A percentile compares a stretch with the other conserved stretches of the same genome.
Evolutionary conservation across 805 yeast genomes (phyloP).

Genomic region (Yarrowia porcina): DNA sequence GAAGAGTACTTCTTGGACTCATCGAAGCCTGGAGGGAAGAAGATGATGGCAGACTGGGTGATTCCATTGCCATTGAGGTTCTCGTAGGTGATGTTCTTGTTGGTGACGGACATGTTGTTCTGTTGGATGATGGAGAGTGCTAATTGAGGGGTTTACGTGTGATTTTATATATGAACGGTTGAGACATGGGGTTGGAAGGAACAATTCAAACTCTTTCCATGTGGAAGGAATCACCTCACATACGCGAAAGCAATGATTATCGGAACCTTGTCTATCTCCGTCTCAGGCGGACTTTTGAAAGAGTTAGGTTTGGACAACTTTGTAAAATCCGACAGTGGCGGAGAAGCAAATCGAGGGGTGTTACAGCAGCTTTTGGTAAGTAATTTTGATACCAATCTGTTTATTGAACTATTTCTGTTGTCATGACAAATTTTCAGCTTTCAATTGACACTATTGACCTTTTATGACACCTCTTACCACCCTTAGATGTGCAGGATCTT

Average conservation of each 20-base stretch:
- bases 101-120: not conserved
- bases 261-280: not conserved
- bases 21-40: constrained; percentile 25
- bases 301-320: not conserved
- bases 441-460: too few species aligned
- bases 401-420: too few species aligned
- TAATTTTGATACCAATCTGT: too few species aligned
- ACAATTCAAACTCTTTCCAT: not conserved
- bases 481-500: too few species aligned
- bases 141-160: not conserved
- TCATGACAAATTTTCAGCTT: too few species aligned
- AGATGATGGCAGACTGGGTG: not conserved
- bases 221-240: not conserved
- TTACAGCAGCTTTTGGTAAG: not conserved
- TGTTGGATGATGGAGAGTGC: not conserved
- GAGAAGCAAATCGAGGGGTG: not conserved
- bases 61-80: constrained; percentile 12
- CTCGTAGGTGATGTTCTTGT: not conserved
- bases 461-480: too few species aligned
- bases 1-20: constrained; percentile 27
- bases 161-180: not conserved
- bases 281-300: not conserved
- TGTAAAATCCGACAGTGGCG: not conserved
- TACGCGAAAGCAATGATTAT: not conserved
- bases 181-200: not conserved